Evolutionary conservation across 2,329 filamentous ascomycete species (phyloP).

Genomic region (Sarocladium brachiariae): DNA sequence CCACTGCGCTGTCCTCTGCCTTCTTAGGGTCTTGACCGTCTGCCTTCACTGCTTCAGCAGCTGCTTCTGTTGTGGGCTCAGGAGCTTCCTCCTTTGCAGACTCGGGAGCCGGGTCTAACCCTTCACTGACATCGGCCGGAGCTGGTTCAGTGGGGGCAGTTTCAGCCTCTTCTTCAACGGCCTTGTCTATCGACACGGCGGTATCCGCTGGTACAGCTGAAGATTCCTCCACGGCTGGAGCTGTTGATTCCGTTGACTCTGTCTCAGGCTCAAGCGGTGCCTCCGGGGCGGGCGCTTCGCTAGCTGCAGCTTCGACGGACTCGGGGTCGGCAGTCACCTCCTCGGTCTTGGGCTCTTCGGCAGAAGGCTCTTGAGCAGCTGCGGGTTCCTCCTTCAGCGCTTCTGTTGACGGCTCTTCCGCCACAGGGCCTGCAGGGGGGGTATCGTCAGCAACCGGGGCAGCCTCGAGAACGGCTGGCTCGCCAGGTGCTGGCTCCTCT

Average conservation of each 20-base stretch:
- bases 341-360: background rate
- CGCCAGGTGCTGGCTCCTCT: slow-evolving; percentile 1
- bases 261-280: background rate
- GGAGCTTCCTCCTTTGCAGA: background rate
- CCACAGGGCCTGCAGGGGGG: too few relatives aligned
- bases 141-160: background rate
- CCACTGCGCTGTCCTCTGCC: too few relatives aligned
- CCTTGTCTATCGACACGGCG: background rate
- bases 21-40: too few relatives aligned
- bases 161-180: background rate
- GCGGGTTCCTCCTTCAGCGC: background rate
- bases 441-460: background rate
- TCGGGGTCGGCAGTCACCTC: too few relatives aligned
- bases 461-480: background rate
- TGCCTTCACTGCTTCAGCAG: background rate
- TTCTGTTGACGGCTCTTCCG: too few relatives aligned
- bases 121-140: background rate
- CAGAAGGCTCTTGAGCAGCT: slow-evolving; percentile 8
- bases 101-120: slow-evolving; percentile 8
- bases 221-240: slow-evolving; percentile 4
- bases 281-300: too few relatives aligned
- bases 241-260: background rate
- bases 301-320: too few relatives aligned
- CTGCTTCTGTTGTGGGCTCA: background rate
- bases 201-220: background rate